Conservation (phyloP, 805 yeast genomes). For the Metschnikowia kunwiensis region DNA sequence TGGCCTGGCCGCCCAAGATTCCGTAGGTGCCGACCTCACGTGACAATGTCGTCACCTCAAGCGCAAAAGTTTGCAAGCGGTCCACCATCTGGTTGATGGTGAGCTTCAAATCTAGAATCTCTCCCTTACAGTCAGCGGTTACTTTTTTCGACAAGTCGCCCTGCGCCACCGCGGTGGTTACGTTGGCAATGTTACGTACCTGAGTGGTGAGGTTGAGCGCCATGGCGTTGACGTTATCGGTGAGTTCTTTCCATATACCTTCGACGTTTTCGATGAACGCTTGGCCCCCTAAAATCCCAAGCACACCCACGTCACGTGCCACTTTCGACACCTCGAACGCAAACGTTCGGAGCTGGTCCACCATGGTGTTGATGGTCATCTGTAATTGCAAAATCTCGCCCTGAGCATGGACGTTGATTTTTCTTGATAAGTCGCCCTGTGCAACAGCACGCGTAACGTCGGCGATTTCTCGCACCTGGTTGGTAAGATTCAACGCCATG, state of each 20-base stretch:
- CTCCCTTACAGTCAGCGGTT: constrained; percentile 73
- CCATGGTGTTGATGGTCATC: constrained; percentile 86
- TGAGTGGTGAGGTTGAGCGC: constrained; percentile 84
- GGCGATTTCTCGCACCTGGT: constrained; percentile 72
- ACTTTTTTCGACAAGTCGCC: constrained; percentile 81
- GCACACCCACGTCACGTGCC: constrained; percentile 87
- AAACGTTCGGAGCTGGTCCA: constrained; percentile 76
- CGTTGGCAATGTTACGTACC: constrained; percentile 83
- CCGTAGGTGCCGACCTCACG: constrained; percentile 49
- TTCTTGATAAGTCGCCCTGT: constrained; percentile 75
- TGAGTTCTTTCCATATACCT: constrained; percentile 84
- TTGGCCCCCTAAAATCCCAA: constrained; percentile 86
- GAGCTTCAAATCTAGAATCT: constrained; percentile 43
- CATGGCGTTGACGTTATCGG: constrained; percentile 89
- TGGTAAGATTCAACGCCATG: constrained; percentile 82
- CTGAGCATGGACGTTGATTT: constrained; percentile 87
- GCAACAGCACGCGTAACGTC: constrained; percentile 90
- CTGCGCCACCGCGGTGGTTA: constrained; percentile 82
- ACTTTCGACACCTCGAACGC: constrained; percentile 86
- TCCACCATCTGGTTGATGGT: constrained; percentile 53
- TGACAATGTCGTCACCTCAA: constrained; percentile 45
- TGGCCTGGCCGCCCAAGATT: constrained; percentile 49
- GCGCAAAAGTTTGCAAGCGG: constrained; percentile 46
- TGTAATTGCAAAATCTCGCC: constrained; percentile 85
- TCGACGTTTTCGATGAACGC: constrained; percentile 75